Base-by-base conservation (phyloP, 2,329 filamentous ascomycete species). In the Fusarium sp. region DNA sequence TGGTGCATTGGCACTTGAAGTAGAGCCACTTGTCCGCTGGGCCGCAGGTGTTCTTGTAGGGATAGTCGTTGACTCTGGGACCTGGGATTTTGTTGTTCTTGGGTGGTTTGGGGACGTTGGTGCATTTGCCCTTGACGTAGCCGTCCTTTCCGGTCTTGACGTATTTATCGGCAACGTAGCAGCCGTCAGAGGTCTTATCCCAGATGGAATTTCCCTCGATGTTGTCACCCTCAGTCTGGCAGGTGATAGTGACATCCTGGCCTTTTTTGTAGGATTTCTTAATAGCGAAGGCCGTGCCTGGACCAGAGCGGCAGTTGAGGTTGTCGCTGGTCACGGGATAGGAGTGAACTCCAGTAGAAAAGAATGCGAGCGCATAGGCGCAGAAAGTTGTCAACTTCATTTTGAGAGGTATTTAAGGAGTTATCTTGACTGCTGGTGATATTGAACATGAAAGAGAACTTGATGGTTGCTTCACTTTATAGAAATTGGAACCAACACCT, bases 81-180 rank as follows among this genome's bases (percentile, higher is more conserved):
- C 35, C 35, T 36, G 35, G 35, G 14, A 36, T 36, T 36, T 36
- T 36, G 35, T 36, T 36, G 6, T 36, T 36, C 35, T 36, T 36
- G 35, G 35, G 35, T 18, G 35, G 35, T 36, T 36, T 36, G 14
- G 35, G 35, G 35, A 36, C 35, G 35, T 36, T 36, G 35, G 35
- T 36, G 47, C 65, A 70, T 14, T 70, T 64, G 3, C 29, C 13
- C 1, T 18, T 54, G 29, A 70, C 59, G 0, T 38, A 64, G 1
- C 54, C 54, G 1, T 56, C 66, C 4, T 56, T 60, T 0, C 47
- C 63, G 4, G 63, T 69, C 3, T 59, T 59, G 8, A 69, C 66
- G 4, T 62, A 70, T 22, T 68, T 64, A 16, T 70, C 68, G 5
- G 68, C 68, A 4, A 68, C 54, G 7, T 64, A 68, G 8, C 68